Evolutionary conservation across 1,284 basidiomycete genomes (phyloP), one percentile per base, ranked within the genome.

Genomic region (Inonotus hispidus): DNA sequence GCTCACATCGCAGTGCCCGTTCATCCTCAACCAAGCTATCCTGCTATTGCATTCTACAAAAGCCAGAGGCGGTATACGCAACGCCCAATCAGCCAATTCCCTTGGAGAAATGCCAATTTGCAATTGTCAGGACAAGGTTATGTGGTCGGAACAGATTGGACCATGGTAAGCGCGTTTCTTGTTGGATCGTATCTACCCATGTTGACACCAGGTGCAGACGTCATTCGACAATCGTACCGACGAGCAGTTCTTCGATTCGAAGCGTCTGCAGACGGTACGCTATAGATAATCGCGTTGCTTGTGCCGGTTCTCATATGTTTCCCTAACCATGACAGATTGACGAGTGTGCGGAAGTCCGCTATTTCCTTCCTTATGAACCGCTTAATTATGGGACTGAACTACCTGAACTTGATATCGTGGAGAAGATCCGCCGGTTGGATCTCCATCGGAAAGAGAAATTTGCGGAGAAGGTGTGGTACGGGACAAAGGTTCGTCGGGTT

Each of bases 171-270:
- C 19, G 5, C 27, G 13, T 16, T 5, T 29, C 16, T 2, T 37
- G 23, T 32, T 35, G 25, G 50, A 52, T 11, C 25, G 1, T 21
- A 19, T 14, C 5, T 32, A 3, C 13, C 27, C 27, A n/a, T 35
- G 7, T 21, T 46, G 45, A 27, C 43, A 41, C 35, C 16, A 21
- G 11, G 4, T n/a, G 8, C 16, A 52, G 50, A 35, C 50, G 7
- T 49, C 56, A 11, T 49, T 58, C 32, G 56, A 58, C 25, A 32
- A 39, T 1, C 56, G 43, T 10, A 37, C 10, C 8, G 56, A 58
- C 10, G 45, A 50, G 29, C 56, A 58, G 19, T 35, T 49, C 46
- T 58, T 49, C 35, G 56, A 58, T 38, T 46, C 45, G 23, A 38
- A 29, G 7, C 56, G 46, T 49, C 46, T 58, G 8, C 56, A 58